Evolutionary conservation across 257 asterid species (phyloP), one percentile per base, ranked within the genome.

Genomic region (Nicotiana obtusifolia): DNA sequence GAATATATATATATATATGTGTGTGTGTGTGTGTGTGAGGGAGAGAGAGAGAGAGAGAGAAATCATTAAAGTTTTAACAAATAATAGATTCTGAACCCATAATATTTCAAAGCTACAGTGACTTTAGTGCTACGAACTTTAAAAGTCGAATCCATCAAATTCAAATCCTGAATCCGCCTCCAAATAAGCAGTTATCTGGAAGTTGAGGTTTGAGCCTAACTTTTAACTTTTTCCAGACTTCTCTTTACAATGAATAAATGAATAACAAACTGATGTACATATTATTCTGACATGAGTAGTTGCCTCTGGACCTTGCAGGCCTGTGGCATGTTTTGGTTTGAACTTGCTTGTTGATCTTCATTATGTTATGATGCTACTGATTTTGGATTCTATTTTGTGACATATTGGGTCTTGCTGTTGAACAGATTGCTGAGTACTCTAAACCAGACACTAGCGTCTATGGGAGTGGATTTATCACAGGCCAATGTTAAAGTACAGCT

Each of bases 401-500:
- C 77, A 24, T 69, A 69, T 52, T 66, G 49, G 56, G 79, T 65
- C 77, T 81, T 80, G 64, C 71, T 75, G 47, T 69, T 84, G 78
- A 80, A 78, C 90, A 90, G 94, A 87, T 76, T 90, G 77, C 57
- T 85, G 84, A 85, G 82, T 82, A 84, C 88, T 65, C 80, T 92
- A 71, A 82, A 83, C 76, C 82, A 84, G 82, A 86, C 91, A n/a
- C 86, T 92, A 65, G 93, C 76, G 65, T 90, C 94, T 14, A 86
- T 91, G 35, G 97, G 97, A 33, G 94, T 91, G 77, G 93, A 91
- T 89, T 78, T 91, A 83, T 87, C 93, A 26, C 90, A 88, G 62
- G 87, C 93, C 83, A 88, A 76, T 82, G 88, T 92, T 33, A 89
- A 90, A 0, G 93, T 92, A 76, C 93, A 92, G 76, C 91, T 92